These are phyloP conservation scores for Mucor ambiguus DNA, from an alignment of 371 early-diverging fungal species.

Conservation along the genomic window DNA sequence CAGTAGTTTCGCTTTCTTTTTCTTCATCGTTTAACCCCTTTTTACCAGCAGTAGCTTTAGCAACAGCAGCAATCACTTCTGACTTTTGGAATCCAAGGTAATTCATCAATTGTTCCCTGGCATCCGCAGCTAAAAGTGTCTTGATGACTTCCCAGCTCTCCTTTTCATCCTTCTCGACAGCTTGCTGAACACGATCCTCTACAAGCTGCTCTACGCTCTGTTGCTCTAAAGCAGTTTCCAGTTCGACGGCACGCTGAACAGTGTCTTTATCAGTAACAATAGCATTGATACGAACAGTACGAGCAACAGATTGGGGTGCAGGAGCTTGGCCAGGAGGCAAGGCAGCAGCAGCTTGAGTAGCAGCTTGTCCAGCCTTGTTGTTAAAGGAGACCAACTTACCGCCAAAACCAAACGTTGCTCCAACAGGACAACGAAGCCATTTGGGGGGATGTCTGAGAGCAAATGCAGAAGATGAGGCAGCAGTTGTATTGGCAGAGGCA, in stretches of 20 bases:
- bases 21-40: constrained; percentile 17
- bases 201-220: constrained; percentile 61
- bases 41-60: constrained; percentile 36
- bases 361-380: constrained; percentile 48
- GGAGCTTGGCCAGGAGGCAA: constrained; percentile 56
- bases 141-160: constrained; percentile 87
- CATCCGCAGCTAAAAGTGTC: constrained; percentile 78
- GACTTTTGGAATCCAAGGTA: constrained; percentile 86
- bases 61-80: constrained; percentile 56
- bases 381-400: constrained; percentile 81
- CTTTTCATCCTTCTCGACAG: constrained; percentile 55
- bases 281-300: constrained; percentile 45
- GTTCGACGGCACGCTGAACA: constrained; percentile 62
- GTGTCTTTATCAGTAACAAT: constrained; percentile 71
- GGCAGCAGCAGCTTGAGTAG: constrained; percentile 43
- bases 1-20: constrained; percentile 10
- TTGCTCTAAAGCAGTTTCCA: constrained; percentile 60
- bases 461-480: background rate
- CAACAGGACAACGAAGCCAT: constrained; percentile 93
- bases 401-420: constrained; percentile 91
- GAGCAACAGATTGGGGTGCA: constrained; percentile 40
- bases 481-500: background rate
- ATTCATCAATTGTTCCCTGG: constrained; percentile 81
- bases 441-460: constrained; percentile 69
- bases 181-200: constrained; percentile 57